phyloP scores from a whole-genome alignment of 2,329 filamentous ascomycete genomes.

The Clonostachys chloroleuca region DNA sequence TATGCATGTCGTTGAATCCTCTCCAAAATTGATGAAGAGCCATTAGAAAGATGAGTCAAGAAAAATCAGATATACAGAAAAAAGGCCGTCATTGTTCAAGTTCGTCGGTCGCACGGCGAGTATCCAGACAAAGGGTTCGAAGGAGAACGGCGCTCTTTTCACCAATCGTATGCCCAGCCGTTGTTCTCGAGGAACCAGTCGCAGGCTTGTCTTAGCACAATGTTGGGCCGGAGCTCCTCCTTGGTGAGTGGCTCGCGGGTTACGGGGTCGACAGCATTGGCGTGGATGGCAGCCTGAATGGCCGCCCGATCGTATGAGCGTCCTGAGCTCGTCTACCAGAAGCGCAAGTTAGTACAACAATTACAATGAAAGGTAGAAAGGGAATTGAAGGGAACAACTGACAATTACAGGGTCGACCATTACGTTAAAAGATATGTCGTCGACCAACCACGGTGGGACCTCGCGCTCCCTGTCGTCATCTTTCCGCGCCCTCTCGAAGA shows the following conservation, averaged over 20 bases:
- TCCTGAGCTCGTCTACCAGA: conserved; percentile 68
- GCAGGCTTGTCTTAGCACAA: conserved; percentile 76
- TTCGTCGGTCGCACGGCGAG: too few relatives aligned
- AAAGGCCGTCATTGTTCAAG: too few relatives aligned
- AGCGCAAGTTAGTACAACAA: neutral
- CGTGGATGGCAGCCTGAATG: conserved; percentile 81
- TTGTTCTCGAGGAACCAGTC: conserved; percentile 82
- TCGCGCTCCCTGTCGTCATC: conserved; percentile 42
- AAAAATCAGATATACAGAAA: too few relatives aligned
- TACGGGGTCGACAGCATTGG: conserved; percentile 61
- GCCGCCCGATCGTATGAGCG: conserved; percentile 86
- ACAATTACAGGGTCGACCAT: conserved; percentile 68
- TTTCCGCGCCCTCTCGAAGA: conserved; percentile 48
- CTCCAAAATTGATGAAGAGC: too few relatives aligned
- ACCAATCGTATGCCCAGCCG: conserved; percentile 93
- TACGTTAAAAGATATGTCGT: conserved; percentile 70
- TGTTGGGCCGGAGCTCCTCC: conserved; percentile 74
- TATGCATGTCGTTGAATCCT: too few relatives aligned
- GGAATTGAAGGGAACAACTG: conserved; percentile 13
- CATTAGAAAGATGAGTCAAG: too few relatives aligned
- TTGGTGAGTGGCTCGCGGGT: conserved; percentile 70
- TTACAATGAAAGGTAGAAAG: neutral
- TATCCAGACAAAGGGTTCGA: too few relatives aligned
- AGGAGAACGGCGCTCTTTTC: conserved; percentile 6
- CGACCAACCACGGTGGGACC: conserved; percentile 73